Evolutionary conservation across 2,329 filamentous ascomycete species (phyloP).

Genomic region (Myotisia sp.): DNA sequence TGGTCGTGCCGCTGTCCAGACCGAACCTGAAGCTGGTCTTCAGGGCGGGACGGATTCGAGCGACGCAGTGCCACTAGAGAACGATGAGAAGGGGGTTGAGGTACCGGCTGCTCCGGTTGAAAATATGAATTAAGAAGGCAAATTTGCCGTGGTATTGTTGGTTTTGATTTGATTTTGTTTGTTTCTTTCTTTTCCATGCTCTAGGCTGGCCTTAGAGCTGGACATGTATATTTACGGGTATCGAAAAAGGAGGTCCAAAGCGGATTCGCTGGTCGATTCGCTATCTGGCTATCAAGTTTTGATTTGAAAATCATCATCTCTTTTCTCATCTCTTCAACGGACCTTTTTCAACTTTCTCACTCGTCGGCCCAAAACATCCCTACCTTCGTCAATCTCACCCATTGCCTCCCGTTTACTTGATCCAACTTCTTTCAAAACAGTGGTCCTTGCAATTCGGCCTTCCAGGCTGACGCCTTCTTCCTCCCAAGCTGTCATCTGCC

Average conservation of each 20-base stretch:
- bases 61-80: background rate
- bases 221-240: background rate
- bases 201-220: background rate
- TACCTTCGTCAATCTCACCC: constrained; percentile 80
- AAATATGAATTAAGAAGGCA: background rate
- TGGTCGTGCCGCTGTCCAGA: background rate
- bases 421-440: constrained; percentile 68
- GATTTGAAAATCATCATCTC: too few relatives aligned
- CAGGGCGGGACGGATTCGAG: background rate
- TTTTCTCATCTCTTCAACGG: constrained; percentile 18
- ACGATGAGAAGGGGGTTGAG: background rate
- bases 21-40: background rate
- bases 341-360: constrained; percentile 35
- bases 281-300: background rate
- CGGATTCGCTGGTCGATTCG: background rate
- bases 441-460: constrained; percentile 68
- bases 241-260: background rate
- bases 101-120: background rate
- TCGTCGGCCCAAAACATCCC: constrained; percentile 78
- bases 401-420: constrained; percentile 89
- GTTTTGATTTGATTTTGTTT: background rate
- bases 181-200: background rate
- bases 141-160: background rate
- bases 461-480: constrained; percentile 94
- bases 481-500: constrained; percentile 66